Evolutionary conservation across 176 grass and related monocot genomes (phyloP).

Genomic region (Tuctoria greenei): DNA sequence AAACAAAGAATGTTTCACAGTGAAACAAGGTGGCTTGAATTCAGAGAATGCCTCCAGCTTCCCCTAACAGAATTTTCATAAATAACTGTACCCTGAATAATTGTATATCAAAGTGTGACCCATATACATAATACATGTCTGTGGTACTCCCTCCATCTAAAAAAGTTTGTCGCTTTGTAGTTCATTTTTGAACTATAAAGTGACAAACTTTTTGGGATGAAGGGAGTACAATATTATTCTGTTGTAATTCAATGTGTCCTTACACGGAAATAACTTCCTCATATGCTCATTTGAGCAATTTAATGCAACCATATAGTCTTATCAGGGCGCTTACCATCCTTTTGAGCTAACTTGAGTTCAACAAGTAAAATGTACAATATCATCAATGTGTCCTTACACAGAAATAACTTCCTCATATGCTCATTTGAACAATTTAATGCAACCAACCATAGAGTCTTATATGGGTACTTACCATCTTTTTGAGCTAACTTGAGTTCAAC

Average conservation of each 20-base stretch:
- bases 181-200: no score
- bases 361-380: slow-evolving; percentile 31
- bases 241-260: slow-evolving; percentile 3
- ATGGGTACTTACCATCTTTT: slow-evolving; percentile 18
- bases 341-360: slow-evolving; percentile 37
- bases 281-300: slow-evolving; percentile 27
- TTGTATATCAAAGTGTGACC: slow-evolving; percentile 10
- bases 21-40: slow-evolving; percentile 73
- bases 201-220: no score
- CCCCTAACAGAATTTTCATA: slow-evolving; percentile 51
- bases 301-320: slow-evolving; percentile 23
- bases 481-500: slow-evolving; percentile 34
- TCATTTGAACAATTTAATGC: slow-evolving; percentile 28
- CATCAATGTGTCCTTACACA: slow-evolving; percentile 17
- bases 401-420: slow-evolving; percentile 29
- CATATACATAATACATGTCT: slow-evolving; percentile 41
- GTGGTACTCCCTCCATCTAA: no score
- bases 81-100: slow-evolving; percentile 20
- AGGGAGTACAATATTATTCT: slow-evolving; percentile 23
- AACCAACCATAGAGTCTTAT: slow-evolving; percentile 1
- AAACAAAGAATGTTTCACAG: slow-evolving; percentile 76
- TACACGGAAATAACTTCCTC: slow-evolving; percentile 25
- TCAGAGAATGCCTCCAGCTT: slow-evolving; percentile 67
- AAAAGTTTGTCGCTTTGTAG: no score
- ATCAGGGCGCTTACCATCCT: not conserved